Conservation (phyloP, 495 filamentous ascomycete species). For the Cladorrhinum samala region DNA sequence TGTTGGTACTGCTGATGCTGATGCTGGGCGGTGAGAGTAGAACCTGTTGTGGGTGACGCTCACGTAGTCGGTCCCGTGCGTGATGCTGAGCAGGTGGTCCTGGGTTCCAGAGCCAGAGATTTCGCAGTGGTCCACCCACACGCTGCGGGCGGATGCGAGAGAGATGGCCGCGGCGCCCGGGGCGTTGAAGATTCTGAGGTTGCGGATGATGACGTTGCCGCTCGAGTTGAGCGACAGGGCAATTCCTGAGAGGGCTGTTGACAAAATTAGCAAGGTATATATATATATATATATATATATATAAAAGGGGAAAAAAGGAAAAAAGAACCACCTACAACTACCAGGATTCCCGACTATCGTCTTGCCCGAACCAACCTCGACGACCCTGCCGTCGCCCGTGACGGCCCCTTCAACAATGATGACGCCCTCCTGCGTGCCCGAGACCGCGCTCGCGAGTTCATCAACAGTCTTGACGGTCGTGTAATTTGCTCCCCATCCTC, state of each 20-base stretch:
- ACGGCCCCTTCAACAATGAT: slow-evolving; percentile 43
- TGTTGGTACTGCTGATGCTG: slow-evolving; percentile 27
- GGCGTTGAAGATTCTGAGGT: slow-evolving; percentile 49
- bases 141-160: slow-evolving; percentile 40
- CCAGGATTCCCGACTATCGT: slow-evolving; percentile 41
- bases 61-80: slow-evolving; percentile 44
- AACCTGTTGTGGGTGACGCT: slow-evolving; percentile 36
- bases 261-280: too few relatives aligned
- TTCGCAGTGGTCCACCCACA: slow-evolving; percentile 62
- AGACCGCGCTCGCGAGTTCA: slow-evolving; percentile 37
- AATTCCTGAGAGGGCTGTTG: slow-evolving; percentile 27
- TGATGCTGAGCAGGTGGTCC: slow-evolving; percentile 51
- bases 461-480: slow-evolving; percentile 49
- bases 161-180: slow-evolving; percentile 42
- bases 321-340: slow-evolving; percentile 16
- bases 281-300: too few relatives aligned
- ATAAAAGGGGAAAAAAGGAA: not conserved
- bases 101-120: slow-evolving; percentile 46
- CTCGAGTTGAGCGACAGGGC: slow-evolving; percentile 35
- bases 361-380: slow-evolving; percentile 45
- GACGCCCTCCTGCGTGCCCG: slow-evolving; percentile 37
- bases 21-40: slow-evolving; percentile 52
- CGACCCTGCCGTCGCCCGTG: slow-evolving; percentile 33
- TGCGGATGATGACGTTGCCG: slow-evolving; percentile 48
- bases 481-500: slow-evolving; percentile 16